phyloP scores from a whole-genome alignment of 768 basidiomycete species.

The Amanita thiersii region DNA sequence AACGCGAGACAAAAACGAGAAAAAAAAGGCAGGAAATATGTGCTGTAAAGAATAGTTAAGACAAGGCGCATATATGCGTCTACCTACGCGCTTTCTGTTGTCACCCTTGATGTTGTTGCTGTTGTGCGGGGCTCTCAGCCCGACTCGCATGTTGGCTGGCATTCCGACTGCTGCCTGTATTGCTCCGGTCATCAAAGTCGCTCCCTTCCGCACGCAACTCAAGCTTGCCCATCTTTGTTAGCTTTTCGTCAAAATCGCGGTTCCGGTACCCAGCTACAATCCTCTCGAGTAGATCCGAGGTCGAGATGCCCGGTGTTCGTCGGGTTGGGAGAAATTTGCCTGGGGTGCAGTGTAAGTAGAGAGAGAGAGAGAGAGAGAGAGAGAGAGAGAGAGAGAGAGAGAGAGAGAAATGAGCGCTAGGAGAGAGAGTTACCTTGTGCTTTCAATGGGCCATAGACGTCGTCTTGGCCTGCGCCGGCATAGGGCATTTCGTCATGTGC shows the following conservation, averaged over 20 bases:
- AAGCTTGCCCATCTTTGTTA: slow-evolving; percentile 78
- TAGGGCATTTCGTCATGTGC: slow-evolving; percentile 96
- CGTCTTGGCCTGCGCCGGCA: slow-evolving; percentile 65
- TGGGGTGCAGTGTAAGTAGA: slow-evolving; percentile 18
- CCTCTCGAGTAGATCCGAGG: slow-evolving; percentile 86
- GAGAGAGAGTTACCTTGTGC: slow-evolving; percentile 48
- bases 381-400: background rate
- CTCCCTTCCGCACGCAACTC: slow-evolving; percentile 63
- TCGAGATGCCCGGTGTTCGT: slow-evolving; percentile 91
- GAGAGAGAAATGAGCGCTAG: background rate
- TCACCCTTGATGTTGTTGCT: slow-evolving; percentile 5
- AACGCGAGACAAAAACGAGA: no score
- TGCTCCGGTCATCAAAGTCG: slow-evolving; percentile 36
- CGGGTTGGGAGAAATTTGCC: slow-evolving; percentile 95
- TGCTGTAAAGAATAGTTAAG: no score
- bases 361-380: background rate
- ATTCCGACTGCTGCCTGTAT: slow-evolving; percentile 23
- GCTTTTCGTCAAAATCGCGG: slow-evolving; percentile 81
- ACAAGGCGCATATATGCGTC: no score
- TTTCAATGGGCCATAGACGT: slow-evolving; percentile 83
- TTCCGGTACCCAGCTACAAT: slow-evolving; percentile 84
- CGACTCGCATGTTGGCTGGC: slow-evolving; percentile 22
- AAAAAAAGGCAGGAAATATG: no score
- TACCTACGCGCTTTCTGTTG: no score
- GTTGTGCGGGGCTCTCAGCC: background rate